These are phyloP conservation scores for Plasmodium vivax DNA, from an alignment of 169 alveolate genomes.

Conservation along the genomic window DNA sequence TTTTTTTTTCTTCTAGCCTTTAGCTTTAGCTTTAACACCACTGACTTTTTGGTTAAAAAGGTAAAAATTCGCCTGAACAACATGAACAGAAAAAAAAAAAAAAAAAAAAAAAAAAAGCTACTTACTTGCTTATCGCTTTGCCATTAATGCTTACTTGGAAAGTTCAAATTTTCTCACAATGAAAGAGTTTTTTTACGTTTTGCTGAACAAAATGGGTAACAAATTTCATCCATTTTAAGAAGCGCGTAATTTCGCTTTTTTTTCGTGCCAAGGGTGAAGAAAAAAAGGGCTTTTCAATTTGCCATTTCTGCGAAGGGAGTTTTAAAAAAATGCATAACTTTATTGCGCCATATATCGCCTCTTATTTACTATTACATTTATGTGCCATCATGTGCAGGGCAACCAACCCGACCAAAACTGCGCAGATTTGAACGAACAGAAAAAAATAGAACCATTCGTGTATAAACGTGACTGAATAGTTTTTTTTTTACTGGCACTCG, in stretches of 20 bases:
- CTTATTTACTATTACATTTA: background rate
- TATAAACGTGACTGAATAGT: background rate
- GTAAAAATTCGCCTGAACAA: background rate
- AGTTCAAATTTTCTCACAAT: background rate
- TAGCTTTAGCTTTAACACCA: background rate
- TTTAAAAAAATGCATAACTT: background rate
- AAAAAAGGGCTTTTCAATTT: background rate
- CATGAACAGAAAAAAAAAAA: constrained; percentile 1
- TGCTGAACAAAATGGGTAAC: background rate
- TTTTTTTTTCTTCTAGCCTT: background rate
- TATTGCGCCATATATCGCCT: background rate
- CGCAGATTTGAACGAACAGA: background rate
- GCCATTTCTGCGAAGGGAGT: background rate
- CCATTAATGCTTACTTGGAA: background rate
- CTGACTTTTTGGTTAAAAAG: background rate
- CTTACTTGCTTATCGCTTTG: background rate
- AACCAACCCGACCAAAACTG: background rate
- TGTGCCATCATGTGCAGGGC: background rate
- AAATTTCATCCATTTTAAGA: background rate
- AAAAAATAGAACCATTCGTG: background rate
- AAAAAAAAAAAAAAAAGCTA: too few relatives aligned
- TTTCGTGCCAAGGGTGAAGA: background rate
- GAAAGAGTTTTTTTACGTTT: background rate
- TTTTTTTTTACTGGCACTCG: background rate
- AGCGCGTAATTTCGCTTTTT: background rate